Base-by-base conservation (phyloP, 176 grass and related monocot species). In the Carex cristatella region DNA sequence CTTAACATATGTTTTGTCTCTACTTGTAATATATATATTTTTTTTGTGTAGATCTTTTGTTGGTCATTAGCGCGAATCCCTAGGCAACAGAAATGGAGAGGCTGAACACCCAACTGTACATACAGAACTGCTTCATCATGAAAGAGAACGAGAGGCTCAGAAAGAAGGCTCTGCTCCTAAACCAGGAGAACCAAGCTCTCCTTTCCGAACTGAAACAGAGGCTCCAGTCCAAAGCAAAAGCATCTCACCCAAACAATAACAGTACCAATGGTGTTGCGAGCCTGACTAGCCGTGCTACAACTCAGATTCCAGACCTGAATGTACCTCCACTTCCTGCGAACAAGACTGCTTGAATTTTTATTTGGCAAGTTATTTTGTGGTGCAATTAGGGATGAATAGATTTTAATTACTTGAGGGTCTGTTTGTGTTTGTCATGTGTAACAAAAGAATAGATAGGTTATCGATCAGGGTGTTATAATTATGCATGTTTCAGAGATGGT, bases 61-160 rank as follows among this genome's bases (percentile, higher is more conserved):
- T 85, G 23, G 46, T 84, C 40, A 69, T 57, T 33, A 55, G 31
- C 0, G 33, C 28, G 58, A 62, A 63, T 35, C 31, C 19, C 35
- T 55, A 44, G 70, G 13, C 13, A 70, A 33, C 56, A 62, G 31
- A 14, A 79, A 97, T 97, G 94, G 94, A 97, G 60, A 89, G 92
- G 38, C 80, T 92, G 48, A 97, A 97, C 90, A 88, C 90, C 60
- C 92, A 92, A 40, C 85, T 97, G 82, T 97, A 97, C 85, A 81
- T 97, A 70, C 88, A 94, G 90, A 97, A 97, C 80, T 97, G 94
- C 88, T 97, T 88, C 88, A 97, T 97, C 84, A 82, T 92, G 90
- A 97, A 97, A 75, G 94, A 97, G 92, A 97, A 97, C 80, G 90
- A 97, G 90, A 86, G 94, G 86, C 90, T 97, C 69, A 89, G 94